A percentile compares a stretch with the other conserved stretches of the same genome.
phyloP scores from a whole-genome alignment of 148 eudicot species.

The Bassia scoparia region DNA sequence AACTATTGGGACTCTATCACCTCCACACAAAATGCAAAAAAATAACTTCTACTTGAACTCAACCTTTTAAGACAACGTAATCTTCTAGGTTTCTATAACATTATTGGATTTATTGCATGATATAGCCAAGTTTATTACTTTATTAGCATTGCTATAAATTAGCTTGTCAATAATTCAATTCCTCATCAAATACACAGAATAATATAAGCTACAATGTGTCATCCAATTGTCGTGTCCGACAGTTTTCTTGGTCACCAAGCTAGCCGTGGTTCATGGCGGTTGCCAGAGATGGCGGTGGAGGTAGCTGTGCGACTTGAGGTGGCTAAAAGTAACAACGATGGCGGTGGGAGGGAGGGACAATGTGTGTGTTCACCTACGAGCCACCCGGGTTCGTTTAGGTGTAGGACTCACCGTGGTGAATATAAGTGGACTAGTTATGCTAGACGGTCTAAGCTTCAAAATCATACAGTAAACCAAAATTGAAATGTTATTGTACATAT shows the following conservation, averaged over 20 bases:
- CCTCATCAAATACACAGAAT: background rate
- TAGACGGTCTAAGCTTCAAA: background rate
- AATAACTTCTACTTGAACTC: background rate
- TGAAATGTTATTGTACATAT: no score
- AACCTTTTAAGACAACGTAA: background rate
- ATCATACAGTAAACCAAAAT: no score
- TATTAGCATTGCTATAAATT: no score
- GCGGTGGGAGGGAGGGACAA: constrained; percentile 3
- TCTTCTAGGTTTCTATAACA: background rate
- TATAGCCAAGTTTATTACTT: no score
- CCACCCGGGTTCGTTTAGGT: constrained; percentile 35
- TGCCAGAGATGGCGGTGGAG: background rate
- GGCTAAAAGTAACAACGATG: background rate
- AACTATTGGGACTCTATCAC: constrained; percentile 5
- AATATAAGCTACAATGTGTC: constrained; percentile 16
- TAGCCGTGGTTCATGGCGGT: constrained; percentile 4
- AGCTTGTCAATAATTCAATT: no score
- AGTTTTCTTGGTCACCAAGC: background rate
- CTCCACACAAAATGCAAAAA: constrained; percentile 21
- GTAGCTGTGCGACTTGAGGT: background rate
- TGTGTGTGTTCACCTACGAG: constrained; percentile 32
- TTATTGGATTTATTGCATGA: no score
- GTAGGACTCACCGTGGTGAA: constrained; percentile 27
- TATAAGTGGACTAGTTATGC: constrained; percentile 21
- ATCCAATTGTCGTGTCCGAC: background rate